A percentile compares a stretch with the other conserved stretches of the same genome.
Conservation (phyloP, 768 basidiomycete species). For the Tephrocybe sp. region DNA sequence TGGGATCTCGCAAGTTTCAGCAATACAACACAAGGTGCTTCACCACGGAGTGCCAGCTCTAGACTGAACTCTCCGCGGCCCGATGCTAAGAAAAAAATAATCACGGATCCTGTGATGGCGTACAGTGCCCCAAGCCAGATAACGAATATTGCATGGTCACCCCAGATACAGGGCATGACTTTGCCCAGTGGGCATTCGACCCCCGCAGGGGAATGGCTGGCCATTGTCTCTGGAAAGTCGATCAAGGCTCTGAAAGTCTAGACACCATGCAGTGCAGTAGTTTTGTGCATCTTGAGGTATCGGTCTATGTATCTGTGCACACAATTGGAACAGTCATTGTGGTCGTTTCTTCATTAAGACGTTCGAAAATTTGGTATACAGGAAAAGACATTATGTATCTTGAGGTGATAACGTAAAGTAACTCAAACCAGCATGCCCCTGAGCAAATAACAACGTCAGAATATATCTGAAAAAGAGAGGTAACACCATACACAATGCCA, state of each 20-base stretch:
- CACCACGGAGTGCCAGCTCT: slow-evolving; percentile 68
- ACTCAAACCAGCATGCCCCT: slow-evolving; percentile 22
- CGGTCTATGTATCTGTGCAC: too few relatives aligned
- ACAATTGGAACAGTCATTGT: neutral
- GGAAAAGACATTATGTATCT: neutral
- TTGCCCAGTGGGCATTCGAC: slow-evolving; percentile 75
- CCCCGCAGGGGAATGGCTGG: slow-evolving; percentile 82
- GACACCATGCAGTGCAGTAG: slow-evolving; percentile 7
- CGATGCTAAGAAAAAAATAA: slow-evolving; percentile 70
- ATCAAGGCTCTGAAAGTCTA: slow-evolving; percentile 83
- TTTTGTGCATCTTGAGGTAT: neutral
- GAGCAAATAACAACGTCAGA: neutral
- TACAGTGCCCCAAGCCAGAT: slow-evolving; percentile 78
- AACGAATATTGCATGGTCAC: slow-evolving; percentile 88
- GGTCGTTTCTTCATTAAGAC: neutral
- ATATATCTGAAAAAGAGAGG: slow-evolving; percentile 8
- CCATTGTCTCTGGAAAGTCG: slow-evolving; percentile 76
- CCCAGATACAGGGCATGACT: slow-evolving; percentile 71
- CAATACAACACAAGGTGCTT: slow-evolving; percentile 59
- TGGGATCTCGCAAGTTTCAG: slow-evolving; percentile 73
- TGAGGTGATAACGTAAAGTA: neutral
- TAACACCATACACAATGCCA: slow-evolving; percentile 26
- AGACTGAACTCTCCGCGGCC: slow-evolving; percentile 79
- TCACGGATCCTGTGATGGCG: slow-evolving; percentile 80
- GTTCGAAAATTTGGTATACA: neutral